Conservation (phyloP, 768 basidiomycete genomes). For the Psilocybe tampanensis region DNA sequence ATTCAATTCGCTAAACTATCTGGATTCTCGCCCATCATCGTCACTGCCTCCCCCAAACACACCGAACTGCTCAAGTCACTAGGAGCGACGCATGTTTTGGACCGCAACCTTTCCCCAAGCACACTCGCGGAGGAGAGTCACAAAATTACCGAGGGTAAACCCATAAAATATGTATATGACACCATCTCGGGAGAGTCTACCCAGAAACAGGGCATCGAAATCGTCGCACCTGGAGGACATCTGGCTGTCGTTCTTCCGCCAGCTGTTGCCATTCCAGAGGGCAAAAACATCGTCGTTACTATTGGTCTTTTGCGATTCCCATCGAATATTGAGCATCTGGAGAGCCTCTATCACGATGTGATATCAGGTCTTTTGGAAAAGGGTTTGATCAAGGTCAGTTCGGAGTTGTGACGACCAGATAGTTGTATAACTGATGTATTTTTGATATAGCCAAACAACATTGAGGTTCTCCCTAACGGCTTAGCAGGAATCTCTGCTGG, state of each 20-base stretch:
- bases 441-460: constrained; percentile 38
- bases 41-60: no score
- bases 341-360: constrained; percentile 14
- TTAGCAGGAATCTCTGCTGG: constrained; percentile 43
- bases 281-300: constrained; percentile 12
- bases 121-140: no score
- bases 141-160: no score
- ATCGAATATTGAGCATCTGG: constrained; percentile 15
- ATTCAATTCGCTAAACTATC: no score
- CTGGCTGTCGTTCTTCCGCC: background rate
- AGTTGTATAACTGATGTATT: no score
- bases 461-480: constrained; percentile 43
- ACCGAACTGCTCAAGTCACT: no score
- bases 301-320: constrained; percentile 11
- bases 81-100: no score
- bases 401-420: background rate
- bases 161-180: no score
- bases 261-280: background rate
- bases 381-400: constrained; percentile 21
- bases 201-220: constrained; percentile 22
- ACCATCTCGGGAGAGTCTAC: no score
- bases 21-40: no score
- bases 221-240: constrained; percentile 22
- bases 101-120: no score
- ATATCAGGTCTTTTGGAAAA: constrained; percentile 17